phyloP scores from a whole-genome alignment of 1,139 yeast species.

The Kodamaea ohmeri region DNA sequence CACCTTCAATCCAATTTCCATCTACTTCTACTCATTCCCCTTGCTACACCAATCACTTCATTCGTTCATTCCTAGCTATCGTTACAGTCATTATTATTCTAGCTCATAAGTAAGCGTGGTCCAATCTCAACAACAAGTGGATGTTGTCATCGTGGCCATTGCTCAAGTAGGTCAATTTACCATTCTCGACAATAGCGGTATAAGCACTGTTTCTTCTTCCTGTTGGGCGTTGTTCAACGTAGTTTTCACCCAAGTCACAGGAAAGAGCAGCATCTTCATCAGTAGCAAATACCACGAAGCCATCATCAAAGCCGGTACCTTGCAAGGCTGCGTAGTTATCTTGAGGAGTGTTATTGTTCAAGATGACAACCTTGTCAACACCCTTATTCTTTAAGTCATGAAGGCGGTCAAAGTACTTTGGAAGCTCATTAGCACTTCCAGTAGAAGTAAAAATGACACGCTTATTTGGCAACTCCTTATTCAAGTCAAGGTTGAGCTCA shows the following conservation, averaged over 20 bases:
- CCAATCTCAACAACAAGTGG: slow-evolving; percentile 14
- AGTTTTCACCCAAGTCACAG: slow-evolving; percentile 56
- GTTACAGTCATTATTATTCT: slow-evolving; percentile 65
- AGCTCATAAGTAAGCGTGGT: slow-evolving; percentile 68
- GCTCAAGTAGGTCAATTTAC: slow-evolving; percentile 16
- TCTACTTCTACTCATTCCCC: no score
- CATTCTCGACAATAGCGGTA: slow-evolving; percentile 20
- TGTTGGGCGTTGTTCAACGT: slow-evolving; percentile 46
- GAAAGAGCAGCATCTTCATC: slow-evolving; percentile 70
- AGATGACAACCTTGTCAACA: slow-evolving; percentile 66
- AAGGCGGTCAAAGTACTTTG: slow-evolving; percentile 59
- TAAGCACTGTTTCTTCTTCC: slow-evolving; percentile 18
- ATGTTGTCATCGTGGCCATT: slow-evolving; percentile 13
- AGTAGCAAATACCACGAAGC: slow-evolving; percentile 60
- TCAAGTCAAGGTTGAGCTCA: slow-evolving; percentile 52
- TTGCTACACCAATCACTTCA: no score
- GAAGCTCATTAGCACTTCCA: slow-evolving; percentile 69
- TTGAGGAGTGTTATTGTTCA: slow-evolving; percentile 77
- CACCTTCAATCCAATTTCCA: no score
- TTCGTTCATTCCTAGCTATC: slow-evolving; percentile 31
- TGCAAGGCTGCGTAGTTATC: slow-evolving; percentile 18
- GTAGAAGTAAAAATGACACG: slow-evolving; percentile 17
- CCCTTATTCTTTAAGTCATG: slow-evolving; percentile 61
- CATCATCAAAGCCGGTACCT: slow-evolving; percentile 26
- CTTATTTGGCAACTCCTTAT: slow-evolving; percentile 43